Evolutionary conservation across 306 rosid species (phyloP).

Genomic region (Argentina anserina): DNA sequence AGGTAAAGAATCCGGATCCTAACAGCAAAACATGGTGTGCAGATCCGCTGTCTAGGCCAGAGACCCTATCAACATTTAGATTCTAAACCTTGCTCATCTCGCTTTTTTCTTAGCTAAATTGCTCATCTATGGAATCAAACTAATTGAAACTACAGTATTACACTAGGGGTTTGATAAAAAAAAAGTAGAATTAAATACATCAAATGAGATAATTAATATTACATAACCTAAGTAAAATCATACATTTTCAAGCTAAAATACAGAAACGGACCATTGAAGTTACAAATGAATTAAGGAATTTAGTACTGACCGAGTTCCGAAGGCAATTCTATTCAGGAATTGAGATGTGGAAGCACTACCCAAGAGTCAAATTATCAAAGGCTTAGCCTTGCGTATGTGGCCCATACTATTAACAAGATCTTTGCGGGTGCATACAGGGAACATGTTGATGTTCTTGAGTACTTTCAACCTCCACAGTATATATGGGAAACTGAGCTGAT

Average conservation of each 20-base stretch:
- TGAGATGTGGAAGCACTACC: slow-evolving; percentile 1
- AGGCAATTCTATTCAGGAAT: not conserved
- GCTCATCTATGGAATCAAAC: not conserved
- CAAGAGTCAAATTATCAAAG: slow-evolving; percentile 46
- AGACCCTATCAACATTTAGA: not conserved
- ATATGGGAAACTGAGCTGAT: slow-evolving; percentile 93
- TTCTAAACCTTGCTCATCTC: not conserved
- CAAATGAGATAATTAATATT: not conserved
- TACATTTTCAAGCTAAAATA: not conserved
- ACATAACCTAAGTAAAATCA: not conserved
- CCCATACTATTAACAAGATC: slow-evolving; percentile 99
- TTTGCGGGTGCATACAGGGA: slow-evolving; percentile 95
- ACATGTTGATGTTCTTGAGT: slow-evolving; percentile 54
- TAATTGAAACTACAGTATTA: no score
- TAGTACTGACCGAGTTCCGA: not conserved
- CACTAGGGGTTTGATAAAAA: no score
- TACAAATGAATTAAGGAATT: slow-evolving; percentile 12
- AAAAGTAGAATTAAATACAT: not conserved
- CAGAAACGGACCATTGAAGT: not conserved
- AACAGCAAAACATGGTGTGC: not conserved
- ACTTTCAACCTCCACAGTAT: slow-evolving; percentile 80
- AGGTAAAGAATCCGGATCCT: no score
- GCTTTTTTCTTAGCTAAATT: not conserved
- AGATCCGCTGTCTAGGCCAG: not conserved
- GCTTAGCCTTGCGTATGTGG: slow-evolving; percentile 87